Base-by-base conservation (phyloP, 768 basidiomycete genomes). In the Cubamyces lactineus region DNA sequence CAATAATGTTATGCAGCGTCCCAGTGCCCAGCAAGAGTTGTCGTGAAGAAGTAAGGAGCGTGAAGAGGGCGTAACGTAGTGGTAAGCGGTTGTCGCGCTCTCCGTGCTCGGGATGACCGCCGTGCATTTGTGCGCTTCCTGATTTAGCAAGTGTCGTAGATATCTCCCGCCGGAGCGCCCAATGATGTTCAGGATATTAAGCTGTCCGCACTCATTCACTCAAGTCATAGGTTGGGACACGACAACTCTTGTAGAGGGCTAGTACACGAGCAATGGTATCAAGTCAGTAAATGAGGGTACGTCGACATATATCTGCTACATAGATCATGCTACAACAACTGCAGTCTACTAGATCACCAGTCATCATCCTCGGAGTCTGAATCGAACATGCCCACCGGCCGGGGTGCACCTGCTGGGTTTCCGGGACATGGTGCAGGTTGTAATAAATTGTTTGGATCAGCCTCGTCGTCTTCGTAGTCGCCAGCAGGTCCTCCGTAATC, bases 391-490 rank as follows among this genome's bases (percentile, higher is more conserved):
- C 41, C 57, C 19, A 45, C 23, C 0, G 62, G 43, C 40, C 43
- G 53, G 16, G 7, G 23, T 5, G 23, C 42, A 24, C n/a, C 34
- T 15, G 2, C 17, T 40, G 12, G 21, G 0, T 16, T 46, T 23
- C 16, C 19, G 2, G 43, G n/a, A 4, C 28, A 28, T 16, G 57
- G 5, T 6, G 15, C 15, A 7, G 53, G 53, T 24, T 34, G 52
- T 5, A 60, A 28, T 1, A 60, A 17, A 47, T 68, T 64, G 53
- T 68, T 68, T 1, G 64, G 64, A 53, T 70, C 69, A 8, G 63
- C 46, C 5, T 71, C 65, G 1, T 49, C 59, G 16, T 59, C 57
- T n/a, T 42, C 56, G 3, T 43, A 41, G 7, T 13, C 57, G 7
- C 28, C 19, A 4, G 46, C 1, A n/a, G 55, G 34, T 11, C 4